A percentile compares a stretch with the other conserved stretches of the same genome.
Conservation (phyloP, 1,284 basidiomycete genomes). For the Kalmanozyma brasiliensis region DNA sequence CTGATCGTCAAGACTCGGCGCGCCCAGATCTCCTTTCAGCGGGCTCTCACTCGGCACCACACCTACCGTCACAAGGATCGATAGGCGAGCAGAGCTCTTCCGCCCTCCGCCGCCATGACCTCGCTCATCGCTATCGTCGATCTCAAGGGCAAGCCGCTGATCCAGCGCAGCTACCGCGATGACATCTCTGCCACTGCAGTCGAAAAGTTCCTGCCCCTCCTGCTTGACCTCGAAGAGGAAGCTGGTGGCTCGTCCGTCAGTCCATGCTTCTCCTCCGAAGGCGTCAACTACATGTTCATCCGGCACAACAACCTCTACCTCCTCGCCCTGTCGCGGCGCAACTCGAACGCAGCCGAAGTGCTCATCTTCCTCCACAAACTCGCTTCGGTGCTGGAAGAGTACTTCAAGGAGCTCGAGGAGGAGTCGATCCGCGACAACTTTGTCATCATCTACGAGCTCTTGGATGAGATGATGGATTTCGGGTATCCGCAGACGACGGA, state of each 20-base stretch:
- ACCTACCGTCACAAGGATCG: background rate
- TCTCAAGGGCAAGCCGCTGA: constrained; percentile 97
- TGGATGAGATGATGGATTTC: constrained; percentile 99
- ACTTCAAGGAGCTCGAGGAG: constrained; percentile 99
- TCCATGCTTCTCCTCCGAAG: constrained; percentile 83
- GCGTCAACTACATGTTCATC: constrained; percentile 96
- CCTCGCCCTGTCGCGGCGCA: constrained; percentile 92
- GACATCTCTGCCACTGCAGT: constrained; percentile 89
- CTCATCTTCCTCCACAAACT: constrained; percentile 96
- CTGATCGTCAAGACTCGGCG: no score
- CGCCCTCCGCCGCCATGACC: constrained; percentile 51
- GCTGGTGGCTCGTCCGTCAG: constrained; percentile 78
- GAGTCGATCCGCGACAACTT: constrained; percentile 99
- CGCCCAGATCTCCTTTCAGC: no score
- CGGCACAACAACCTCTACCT: constrained; percentile 97
- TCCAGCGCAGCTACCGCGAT: constrained; percentile 96
- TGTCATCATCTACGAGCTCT: constrained; percentile 90
- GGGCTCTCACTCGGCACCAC: background rate
- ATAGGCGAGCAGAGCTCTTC: background rate
- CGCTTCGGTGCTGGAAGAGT: constrained; percentile 82
- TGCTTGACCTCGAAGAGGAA: constrained; percentile 97
- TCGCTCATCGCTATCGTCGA: constrained; percentile 88
- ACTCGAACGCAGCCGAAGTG: constrained; percentile 94
- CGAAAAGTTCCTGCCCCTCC: constrained; percentile 91
- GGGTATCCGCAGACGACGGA: constrained; percentile 99